Evolutionary conservation across 345 rosid species (phyloP).

Genomic region (Dovyalis caffra): DNA sequence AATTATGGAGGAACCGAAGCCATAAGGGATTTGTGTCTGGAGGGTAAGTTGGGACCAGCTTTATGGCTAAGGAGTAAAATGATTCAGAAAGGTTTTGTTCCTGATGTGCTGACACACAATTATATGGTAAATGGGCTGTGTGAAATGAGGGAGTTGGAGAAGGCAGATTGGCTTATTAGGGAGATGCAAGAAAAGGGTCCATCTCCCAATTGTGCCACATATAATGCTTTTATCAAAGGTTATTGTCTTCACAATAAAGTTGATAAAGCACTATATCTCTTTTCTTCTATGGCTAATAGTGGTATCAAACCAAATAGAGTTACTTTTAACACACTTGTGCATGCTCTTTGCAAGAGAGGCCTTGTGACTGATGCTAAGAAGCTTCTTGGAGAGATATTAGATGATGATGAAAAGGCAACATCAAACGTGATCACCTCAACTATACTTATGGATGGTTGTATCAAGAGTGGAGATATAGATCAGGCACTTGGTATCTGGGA

Average conservation of each 20-base stretch:
- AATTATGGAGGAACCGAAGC: slow-evolving; percentile 29
- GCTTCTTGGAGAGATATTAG: slow-evolving; percentile 47
- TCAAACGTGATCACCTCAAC: slow-evolving; percentile 53
- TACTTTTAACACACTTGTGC: slow-evolving; percentile 60
- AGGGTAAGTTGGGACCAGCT: slow-evolving; percentile 66
- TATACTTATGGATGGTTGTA: slow-evolving; percentile 66
- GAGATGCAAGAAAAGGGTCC: slow-evolving; percentile 73
- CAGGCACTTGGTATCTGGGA: slow-evolving; percentile 54
- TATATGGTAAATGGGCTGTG: slow-evolving; percentile 62
- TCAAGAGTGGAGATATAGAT: slow-evolving; percentile 52
- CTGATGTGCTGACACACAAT: slow-evolving; percentile 64
- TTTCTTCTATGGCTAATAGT: slow-evolving; percentile 43
- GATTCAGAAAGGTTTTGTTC: slow-evolving; percentile 49
- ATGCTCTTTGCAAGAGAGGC: slow-evolving; percentile 64
- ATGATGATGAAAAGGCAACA: slow-evolving; percentile 30
- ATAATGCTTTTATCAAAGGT: slow-evolving; percentile 58
- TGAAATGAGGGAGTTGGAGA: slow-evolving; percentile 43
- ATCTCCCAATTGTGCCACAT: slow-evolving; percentile 61
- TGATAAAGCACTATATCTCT: slow-evolving; percentile 55
- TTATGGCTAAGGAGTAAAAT: slow-evolving; percentile 53
- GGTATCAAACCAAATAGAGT: slow-evolving; percentile 59
- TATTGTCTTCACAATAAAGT: slow-evolving; percentile 47
- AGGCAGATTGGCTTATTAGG: slow-evolving; percentile 54
- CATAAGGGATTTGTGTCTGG: slow-evolving; percentile 50
- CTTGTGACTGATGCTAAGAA: slow-evolving; percentile 44